phyloP scores from a whole-genome alignment of 805 yeast genomes.

The Pichia thaimueangensis region DNA sequence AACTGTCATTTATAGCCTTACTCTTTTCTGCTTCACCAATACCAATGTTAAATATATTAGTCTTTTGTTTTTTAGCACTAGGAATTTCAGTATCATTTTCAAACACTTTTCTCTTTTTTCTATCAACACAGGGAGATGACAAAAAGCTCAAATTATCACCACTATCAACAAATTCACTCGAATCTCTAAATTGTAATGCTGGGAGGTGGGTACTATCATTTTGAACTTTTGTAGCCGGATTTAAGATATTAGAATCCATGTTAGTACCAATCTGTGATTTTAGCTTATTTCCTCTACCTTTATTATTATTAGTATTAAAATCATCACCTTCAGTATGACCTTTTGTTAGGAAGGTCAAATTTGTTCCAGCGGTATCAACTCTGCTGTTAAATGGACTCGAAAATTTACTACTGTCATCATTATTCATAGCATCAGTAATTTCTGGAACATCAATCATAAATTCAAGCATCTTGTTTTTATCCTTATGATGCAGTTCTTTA shows the following conservation, averaged over 20 bases:
- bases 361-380: constrained; percentile 10
- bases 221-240: not conserved
- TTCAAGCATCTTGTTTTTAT: constrained; percentile 1
- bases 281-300: not conserved
- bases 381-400: constrained; percentile 11
- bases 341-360: constrained; percentile 7
- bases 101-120: constrained; percentile 5
- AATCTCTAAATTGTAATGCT: constrained; percentile 1
- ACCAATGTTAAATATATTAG: not conserved
- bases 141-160: constrained; percentile 2
- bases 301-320: not conserved
- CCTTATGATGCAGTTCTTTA: too few relatives aligned
- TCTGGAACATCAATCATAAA: constrained; percentile 9
- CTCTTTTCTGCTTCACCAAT: not conserved
- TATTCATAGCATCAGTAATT: not conserved
- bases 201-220: not conserved
- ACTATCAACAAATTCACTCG: constrained; percentile 4
- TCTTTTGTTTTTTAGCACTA: not conserved
- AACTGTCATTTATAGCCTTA: not conserved
- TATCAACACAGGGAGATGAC: constrained; percentile 13
- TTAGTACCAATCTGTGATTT: not conserved
- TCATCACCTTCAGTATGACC: constrained; percentile 1
- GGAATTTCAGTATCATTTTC: not conserved
- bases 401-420: constrained; percentile 5
- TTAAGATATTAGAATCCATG: not conserved